Percentiles rank a stretch among this genome's conserved stretches.
Evolutionary conservation across 306 rosid genomes (phyloP).

Genomic region (Trifolium pratense): DNA sequence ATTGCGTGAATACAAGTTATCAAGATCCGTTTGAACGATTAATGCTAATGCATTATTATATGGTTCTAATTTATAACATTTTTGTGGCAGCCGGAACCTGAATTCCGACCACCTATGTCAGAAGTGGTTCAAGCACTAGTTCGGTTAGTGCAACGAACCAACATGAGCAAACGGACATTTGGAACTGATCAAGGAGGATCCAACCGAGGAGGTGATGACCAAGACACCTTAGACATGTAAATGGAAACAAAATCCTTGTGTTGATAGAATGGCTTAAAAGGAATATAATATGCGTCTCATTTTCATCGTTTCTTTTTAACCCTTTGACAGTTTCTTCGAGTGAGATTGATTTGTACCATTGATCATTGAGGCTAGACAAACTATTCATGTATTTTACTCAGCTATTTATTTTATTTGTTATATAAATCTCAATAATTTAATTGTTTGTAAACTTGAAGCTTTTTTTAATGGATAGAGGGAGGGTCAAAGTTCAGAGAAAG

Average conservation of each 20-base stretch:
- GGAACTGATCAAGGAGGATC: slow-evolving; percentile 79
- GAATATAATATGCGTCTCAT: slow-evolving; percentile 25
- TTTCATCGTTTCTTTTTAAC: slow-evolving; percentile 34
- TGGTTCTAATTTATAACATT: slow-evolving; percentile 27
- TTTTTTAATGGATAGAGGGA: not conserved
- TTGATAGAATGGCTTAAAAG: slow-evolving; percentile 41
- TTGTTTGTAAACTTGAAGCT: slow-evolving; percentile 33
- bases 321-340: slow-evolving; percentile 10
- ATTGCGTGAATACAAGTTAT: not conserved
- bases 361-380: slow-evolving; percentile 34
- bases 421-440: slow-evolving; percentile 40
- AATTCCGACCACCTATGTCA: slow-evolving; percentile 99
- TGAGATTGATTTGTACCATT: slow-evolving; percentile 37
- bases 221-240: slow-evolving; percentile 58
- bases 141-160: slow-evolving; percentile 88
- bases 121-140: slow-evolving; percentile 95
- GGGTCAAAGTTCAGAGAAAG: not conserved
- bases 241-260: slow-evolving; percentile 37
- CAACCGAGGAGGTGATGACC: slow-evolving; percentile 53
- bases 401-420: slow-evolving; percentile 48
- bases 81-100: slow-evolving; percentile 87
- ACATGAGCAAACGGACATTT: slow-evolving; percentile 94
- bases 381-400: slow-evolving; percentile 47
- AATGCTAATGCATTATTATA: not conserved
- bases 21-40: not conserved